Percentiles rank a stretch among this genome's conserved stretches.
Evolutionary conservation across 192 early-diverging fungal genomes (phyloP).

Genomic region (Coemansia sp.): DNA sequence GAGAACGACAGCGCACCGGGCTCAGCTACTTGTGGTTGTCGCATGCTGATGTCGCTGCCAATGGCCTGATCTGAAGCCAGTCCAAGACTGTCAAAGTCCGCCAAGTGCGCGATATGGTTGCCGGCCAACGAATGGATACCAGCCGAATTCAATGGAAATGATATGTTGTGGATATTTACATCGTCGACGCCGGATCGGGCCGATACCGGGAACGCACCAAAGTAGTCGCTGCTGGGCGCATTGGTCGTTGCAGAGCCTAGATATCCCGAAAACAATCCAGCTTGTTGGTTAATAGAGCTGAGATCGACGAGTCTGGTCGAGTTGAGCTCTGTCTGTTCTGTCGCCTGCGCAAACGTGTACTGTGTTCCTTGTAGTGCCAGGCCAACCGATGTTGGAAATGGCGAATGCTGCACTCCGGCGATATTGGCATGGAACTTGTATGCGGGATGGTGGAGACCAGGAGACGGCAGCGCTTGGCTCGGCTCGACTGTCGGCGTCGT

Average conservation of each 20-base stretch:
- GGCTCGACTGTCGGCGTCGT: neutral
- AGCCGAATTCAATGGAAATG: neutral
- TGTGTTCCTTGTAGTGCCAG: neutral
- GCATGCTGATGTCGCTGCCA: neutral
- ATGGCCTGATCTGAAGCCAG: neutral
- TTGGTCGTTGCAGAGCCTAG: conserved; percentile 23
- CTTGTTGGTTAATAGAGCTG: neutral
- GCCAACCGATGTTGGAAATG: neutral
- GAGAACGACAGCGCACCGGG: conserved; percentile 33
- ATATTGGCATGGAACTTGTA: neutral
- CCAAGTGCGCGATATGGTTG: neutral
- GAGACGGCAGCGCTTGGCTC: conserved; percentile 5
- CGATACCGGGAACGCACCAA: conserved; percentile 8
- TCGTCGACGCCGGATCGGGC: conserved; percentile 5
- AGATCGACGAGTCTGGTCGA: neutral
- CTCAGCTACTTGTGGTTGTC: conserved; percentile 1
- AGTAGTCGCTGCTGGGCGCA: conserved; percentile 23
- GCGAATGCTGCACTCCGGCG: neutral
- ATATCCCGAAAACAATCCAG: conserved; percentile 11
- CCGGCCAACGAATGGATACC: neutral
- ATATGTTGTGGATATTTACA: conserved; percentile 4
- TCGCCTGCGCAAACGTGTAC: neutral
- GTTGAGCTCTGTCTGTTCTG: neutral
- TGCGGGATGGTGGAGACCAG: neutral
- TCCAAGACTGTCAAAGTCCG: neutral